Evolutionary conservation across 176 grass and related monocot genomes (phyloP).

Genomic region (Leersia perrieri): DNA sequence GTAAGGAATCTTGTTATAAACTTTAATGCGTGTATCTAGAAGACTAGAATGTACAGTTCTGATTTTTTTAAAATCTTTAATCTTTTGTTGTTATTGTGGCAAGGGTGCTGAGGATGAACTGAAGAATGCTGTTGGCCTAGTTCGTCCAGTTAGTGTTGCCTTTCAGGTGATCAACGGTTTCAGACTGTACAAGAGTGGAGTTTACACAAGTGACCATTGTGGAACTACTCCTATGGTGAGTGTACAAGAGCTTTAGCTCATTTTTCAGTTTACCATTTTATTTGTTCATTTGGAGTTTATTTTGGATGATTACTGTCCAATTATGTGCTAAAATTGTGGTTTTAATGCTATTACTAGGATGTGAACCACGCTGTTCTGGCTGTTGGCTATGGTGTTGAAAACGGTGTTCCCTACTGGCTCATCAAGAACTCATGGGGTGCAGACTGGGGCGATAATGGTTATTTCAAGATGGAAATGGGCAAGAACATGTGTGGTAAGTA

Average conservation of each 20-base stretch:
- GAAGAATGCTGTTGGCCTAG: conserved; percentile 84
- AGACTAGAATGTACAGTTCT: neutral
- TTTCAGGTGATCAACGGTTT: conserved; percentile 69
- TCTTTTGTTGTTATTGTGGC: conserved; percentile 23
- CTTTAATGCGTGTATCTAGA: neutral
- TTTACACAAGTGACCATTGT: conserved; percentile 76
- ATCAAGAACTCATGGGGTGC: conserved; percentile 98
- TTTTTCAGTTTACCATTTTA: neutral
- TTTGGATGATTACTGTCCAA: neutral
- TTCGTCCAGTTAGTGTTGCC: conserved; percentile 97
- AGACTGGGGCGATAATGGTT: conserved; percentile 78
- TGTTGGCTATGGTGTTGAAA: conserved; percentile 89
- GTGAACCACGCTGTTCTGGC: conserved; percentile 98
- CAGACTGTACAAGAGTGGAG: conserved; percentile 78
- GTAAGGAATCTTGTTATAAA: conserved; percentile 39
- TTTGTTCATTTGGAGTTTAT: neutral
- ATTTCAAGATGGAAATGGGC: conserved; percentile 99
- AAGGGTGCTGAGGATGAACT: conserved; percentile 90
- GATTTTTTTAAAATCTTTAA: neutral
- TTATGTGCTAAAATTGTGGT: conserved; percentile 8
- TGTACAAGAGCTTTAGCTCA: neutral
- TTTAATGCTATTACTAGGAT: conserved; percentile 49
- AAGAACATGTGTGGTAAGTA: conserved; percentile 99
- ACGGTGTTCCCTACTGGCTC: conserved; percentile 79
- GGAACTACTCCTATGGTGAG: conserved; percentile 71